These are phyloP conservation scores for Diaporthe velutina DNA, from an alignment of 2,329 filamentous ascomycete species.

Conservation along the genomic window DNA sequence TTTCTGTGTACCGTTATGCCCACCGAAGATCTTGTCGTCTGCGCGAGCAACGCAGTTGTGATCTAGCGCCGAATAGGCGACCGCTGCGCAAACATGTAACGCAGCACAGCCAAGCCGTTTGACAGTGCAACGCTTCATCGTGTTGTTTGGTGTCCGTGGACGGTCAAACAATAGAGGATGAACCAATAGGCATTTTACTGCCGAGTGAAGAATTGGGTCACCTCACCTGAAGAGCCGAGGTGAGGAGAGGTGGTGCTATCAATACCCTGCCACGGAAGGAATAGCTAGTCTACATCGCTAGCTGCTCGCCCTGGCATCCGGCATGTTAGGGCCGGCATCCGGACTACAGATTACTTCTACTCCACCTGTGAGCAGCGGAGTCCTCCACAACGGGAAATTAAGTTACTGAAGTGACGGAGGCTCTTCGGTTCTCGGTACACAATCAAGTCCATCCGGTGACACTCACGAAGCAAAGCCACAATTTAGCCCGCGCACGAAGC, in stretches of 20 bases:
- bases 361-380: background rate
- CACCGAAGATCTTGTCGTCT: background rate
- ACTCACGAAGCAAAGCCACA: background rate
- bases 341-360: background rate
- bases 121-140: background rate
- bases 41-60: background rate
- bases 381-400: background rate
- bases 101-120: background rate
- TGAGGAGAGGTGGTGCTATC: constrained; percentile 1
- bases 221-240: background rate
- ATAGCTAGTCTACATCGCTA: background rate
- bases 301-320: background rate
- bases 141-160: background rate
- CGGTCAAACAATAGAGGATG: background rate
- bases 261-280: background rate
- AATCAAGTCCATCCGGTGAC: background rate
- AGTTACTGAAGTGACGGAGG: background rate
- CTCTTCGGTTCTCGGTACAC: background rate
- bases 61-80: background rate
- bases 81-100: background rate
- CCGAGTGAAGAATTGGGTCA: background rate
- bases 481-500: too few relatives aligned
- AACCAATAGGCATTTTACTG: background rate
- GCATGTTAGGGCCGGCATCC: constrained; percentile 12
- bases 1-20: background rate